Base-by-base conservation (phyloP, 257 asterid genomes). In the Verbascum thapsus region DNA sequence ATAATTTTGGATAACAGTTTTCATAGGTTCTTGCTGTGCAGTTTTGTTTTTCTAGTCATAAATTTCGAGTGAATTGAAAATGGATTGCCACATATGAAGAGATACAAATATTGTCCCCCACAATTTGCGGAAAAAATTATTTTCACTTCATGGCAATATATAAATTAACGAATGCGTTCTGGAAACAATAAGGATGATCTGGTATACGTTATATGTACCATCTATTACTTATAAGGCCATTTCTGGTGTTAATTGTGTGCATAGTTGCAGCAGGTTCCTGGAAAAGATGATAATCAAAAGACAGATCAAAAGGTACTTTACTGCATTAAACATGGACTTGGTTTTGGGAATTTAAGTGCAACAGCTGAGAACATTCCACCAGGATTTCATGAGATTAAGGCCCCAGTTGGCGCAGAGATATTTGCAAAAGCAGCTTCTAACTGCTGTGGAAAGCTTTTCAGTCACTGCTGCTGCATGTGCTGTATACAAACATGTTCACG, bases 391-490 rank as follows among this genome's bases (percentile, higher is more conserved):
- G 78, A 76, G 1, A 38, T 35, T 8, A 81, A 63, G 34, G 67
- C 71, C 20, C 77, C 68, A 0, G 97, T 87, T 20, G 76, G 81
- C 10, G 94, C 85, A 3, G 99, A 89, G 51, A 52, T 78, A 0
- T 60, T 89, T 0, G 91, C 57, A 17, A 78, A 70, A 78, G 94
- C 89, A 22, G 76, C 94, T 41, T 85, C 86, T 2, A 69, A 75
- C 68, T 89, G 94, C 69, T 89, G 94, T 18, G 90, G 85, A 38
- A 79, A 64, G 68, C 67, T 84, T n/a, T 89, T 83, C 71, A 37
- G 57, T 34, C 67, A 67, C 60, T 87, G 95, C 76, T 89, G 99
- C 49, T 82, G 99, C 82, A 69, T 80, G 88, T 85, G 99, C 86
- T 87, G 95, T 49, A 76, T 92, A 47, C 72, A 71, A 7, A 44